A percentile compares a stretch with the other conserved stretches of the same genome.
Conservation (phyloP, 73 alveolate species). For the Symbiodinium natans region DNA sequence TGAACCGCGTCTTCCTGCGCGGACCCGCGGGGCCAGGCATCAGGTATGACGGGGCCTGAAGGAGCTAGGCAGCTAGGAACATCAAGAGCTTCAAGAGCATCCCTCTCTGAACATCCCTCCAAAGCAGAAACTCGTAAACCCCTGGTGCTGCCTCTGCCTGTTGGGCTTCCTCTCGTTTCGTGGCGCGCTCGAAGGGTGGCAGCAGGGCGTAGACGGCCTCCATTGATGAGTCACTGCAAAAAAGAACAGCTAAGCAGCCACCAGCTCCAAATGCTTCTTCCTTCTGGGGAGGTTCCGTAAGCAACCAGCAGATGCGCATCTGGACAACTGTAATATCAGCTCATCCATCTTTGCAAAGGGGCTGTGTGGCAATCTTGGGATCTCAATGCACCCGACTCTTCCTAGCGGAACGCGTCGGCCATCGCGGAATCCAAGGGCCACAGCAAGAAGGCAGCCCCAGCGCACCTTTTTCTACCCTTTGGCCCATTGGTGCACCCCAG, state of each 20-base stretch:
- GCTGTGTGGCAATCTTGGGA: neutral
- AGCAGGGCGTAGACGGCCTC: conserved; percentile 47
- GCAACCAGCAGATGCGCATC: neutral
- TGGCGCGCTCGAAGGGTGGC: conserved; percentile 46
- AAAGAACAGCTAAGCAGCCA: neutral
- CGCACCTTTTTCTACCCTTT: no score
- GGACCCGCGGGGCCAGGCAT: no score
- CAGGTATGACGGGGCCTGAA: no score
- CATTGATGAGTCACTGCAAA: neutral
- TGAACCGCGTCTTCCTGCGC: neutral
- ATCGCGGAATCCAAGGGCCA: no score
- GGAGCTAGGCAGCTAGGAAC: no score
- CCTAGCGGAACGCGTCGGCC: neutral
- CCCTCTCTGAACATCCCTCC: no score
- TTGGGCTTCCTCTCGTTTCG: neutral
- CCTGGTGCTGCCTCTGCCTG: conserved; percentile 33
- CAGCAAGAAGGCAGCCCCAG: no score
- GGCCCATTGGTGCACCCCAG: no score
- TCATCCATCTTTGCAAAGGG: neutral
- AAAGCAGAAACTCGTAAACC: neutral
- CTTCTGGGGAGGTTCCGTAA: neutral
- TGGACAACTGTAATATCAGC: neutral
- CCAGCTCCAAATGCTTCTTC: neutral
- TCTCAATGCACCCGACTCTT: neutral
- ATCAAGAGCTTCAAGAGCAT: no score